phyloP scores from a whole-genome alignment of 2,329 filamentous ascomycete species.

The Fusarium nematophilum region DNA sequence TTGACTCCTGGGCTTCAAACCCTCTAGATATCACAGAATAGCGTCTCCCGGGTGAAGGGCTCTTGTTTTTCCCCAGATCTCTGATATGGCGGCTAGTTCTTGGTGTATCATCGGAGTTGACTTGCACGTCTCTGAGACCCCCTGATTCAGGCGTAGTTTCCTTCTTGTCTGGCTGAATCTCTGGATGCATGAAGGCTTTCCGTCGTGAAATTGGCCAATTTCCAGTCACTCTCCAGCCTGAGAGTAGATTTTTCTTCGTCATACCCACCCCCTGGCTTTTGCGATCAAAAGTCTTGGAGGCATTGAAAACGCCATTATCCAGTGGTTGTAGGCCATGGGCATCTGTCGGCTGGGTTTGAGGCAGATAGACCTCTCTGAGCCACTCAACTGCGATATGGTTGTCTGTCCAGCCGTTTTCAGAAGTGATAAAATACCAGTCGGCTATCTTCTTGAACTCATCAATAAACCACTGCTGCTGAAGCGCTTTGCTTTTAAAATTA shows the following conservation, averaged over 20 bases:
- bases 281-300: too few relatives aligned
- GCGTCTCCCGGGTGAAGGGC: too few relatives aligned
- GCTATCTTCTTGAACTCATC: slow-evolving; percentile 7
- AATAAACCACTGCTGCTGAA: slow-evolving; percentile 14
- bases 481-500: slow-evolving; percentile 11
- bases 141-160: background rate
- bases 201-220: slow-evolving; percentile 14
- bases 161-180: too few relatives aligned
- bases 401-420: slow-evolving; percentile 1
- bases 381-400: slow-evolving; percentile 6
- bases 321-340: slow-evolving; percentile 10
- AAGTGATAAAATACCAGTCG: slow-evolving; percentile 8
- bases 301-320: slow-evolving; percentile 12
- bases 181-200: slow-evolving; percentile 6
- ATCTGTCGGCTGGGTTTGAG: background rate
- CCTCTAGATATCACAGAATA: too few relatives aligned
- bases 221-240: slow-evolving; percentile 11
- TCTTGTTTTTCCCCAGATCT: too few relatives aligned
- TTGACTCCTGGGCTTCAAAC: too few relatives aligned
- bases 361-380: too few relatives aligned
- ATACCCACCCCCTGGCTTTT: too few relatives aligned
- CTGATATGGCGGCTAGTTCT: too few relatives aligned
- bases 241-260: too few relatives aligned
- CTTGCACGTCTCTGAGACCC: background rate
- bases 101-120: background rate